Evolutionary conservation across 495 filamentous ascomycete genomes (phyloP).

Genomic region (Hypoxylon subgilvum): DNA sequence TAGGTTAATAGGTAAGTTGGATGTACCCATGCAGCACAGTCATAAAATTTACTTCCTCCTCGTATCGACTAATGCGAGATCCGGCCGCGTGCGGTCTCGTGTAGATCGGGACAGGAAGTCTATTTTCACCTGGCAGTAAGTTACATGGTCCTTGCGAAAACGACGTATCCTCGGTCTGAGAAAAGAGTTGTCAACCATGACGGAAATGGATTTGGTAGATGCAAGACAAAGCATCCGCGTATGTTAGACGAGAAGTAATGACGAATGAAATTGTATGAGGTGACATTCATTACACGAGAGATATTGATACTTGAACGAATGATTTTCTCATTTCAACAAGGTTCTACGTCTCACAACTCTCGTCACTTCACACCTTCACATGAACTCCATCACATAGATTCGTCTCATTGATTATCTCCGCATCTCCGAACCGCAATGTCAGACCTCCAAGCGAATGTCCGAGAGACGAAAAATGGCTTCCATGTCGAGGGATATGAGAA

Average conservation of each 20-base stretch:
- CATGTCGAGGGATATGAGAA: constrained; percentile 70
- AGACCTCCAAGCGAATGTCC: constrained; percentile 63
- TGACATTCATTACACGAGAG: constrained; percentile 1
- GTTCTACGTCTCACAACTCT: constrained; percentile 3
- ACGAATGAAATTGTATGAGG: constrained; percentile 2
- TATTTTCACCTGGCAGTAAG: constrained; percentile 1
- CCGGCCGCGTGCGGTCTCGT: not conserved
- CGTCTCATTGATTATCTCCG: not conserved
- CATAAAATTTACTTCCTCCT: not conserved
- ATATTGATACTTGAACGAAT: constrained; percentile 10
- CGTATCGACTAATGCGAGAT: constrained; percentile 12
- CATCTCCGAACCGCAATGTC: constrained; percentile 57
- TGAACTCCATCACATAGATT: not conserved
- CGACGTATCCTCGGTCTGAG: not conserved
- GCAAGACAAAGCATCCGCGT: constrained; percentile 9
- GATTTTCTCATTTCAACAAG: not conserved
- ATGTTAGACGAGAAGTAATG: constrained; percentile 2
- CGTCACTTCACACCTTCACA: not conserved
- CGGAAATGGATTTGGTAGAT: constrained; percentile 12
- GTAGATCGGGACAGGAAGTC: constrained; percentile 11
- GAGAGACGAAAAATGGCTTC: constrained; percentile 61
- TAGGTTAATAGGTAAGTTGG: not conserved
- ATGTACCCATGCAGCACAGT: not conserved
- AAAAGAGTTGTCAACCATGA: constrained; percentile 1
- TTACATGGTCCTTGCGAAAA: constrained; percentile 14